These are phyloP conservation scores for Artemisia argyi DNA, from an alignment of 129 eudicot species.

Conservation along the genomic window DNA sequence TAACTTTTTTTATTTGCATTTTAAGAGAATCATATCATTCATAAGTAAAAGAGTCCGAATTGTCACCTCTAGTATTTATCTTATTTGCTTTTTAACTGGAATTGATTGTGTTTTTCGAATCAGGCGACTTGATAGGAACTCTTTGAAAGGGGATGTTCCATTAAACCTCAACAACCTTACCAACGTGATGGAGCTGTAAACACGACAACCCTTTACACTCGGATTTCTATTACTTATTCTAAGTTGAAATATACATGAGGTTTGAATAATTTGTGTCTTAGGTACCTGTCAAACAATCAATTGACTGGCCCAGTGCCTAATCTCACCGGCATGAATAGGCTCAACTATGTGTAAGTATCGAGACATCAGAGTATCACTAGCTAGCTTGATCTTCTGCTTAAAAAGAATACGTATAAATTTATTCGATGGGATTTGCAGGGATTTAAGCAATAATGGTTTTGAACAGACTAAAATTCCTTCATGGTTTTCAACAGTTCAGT, in stretches of 20 bases:
- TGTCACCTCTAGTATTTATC: background rate
- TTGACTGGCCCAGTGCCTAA: conserved; percentile 47
- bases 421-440: conserved; percentile 28
- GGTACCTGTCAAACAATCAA: conserved; percentile 47
- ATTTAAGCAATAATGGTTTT: conserved; percentile 52
- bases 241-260: background rate
- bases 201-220: background rate
- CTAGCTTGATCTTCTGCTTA: background rate
- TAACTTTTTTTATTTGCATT: background rate
- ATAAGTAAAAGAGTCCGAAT: background rate
- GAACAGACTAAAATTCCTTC: conserved; percentile 37
- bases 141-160: conserved; percentile 38
- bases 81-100: background rate
- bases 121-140: conserved; percentile 52
- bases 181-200: conserved; percentile 35
- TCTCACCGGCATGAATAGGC: conserved; percentile 42
- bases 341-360: conserved; percentile 46
- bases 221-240: background rate
- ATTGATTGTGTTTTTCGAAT: conserved; percentile 10
- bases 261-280: background rate
- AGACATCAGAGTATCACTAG: background rate
- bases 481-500: conserved; percentile 44
- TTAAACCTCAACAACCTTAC: conserved; percentile 46
- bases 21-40: too few relatives aligned
- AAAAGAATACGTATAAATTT: background rate